phyloP scores from a whole-genome alignment of 495 filamentous ascomycete genomes.

The Astrocystis sublimbata region DNA sequence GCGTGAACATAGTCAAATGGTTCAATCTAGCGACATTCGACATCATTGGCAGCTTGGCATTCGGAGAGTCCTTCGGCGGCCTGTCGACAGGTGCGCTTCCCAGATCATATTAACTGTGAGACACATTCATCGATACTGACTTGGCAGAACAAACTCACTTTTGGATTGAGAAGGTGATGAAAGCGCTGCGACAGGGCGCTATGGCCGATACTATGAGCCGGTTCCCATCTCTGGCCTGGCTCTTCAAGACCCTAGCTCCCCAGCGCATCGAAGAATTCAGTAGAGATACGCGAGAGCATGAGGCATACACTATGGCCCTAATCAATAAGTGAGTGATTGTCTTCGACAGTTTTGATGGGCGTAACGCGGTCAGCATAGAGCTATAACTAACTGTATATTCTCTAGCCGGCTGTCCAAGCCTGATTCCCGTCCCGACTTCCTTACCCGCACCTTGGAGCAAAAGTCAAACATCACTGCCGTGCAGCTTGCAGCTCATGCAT shows the following conservation, averaged over 20 bases:
- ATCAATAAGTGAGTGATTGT: background rate
- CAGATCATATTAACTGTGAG: background rate
- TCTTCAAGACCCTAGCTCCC: conserved; percentile 4
- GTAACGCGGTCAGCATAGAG: background rate
- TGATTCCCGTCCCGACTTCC: conserved; percentile 18
- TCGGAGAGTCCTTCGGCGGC: conserved; percentile 56
- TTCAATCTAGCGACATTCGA: conserved; percentile 59
- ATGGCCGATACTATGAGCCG: conserved; percentile 19
- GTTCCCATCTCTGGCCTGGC: background rate
- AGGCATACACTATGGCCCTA: conserved; percentile 1
- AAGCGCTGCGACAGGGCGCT: conserved; percentile 9
- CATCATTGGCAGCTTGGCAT: conserved; percentile 58
- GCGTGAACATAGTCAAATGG: conserved; percentile 44
- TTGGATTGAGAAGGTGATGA: conserved; percentile 31
- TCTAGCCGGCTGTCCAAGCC: background rate
- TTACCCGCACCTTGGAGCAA: conserved; percentile 18
- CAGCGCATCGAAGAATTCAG: conserved; percentile 7
- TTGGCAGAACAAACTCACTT: conserved; percentile 24
- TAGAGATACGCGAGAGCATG: conserved; percentile 7
- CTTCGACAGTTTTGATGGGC: background rate
- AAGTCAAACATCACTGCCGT: background rate
- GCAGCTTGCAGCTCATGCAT: conserved; percentile 18
- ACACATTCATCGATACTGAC: background rate
- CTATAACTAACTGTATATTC: background rate
- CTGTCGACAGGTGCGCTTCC: conserved; percentile 28